A percentile compares a stretch with the other conserved stretches of the same genome.
Evolutionary conservation across 805 yeast species (phyloP).

Genomic region (Candida berthetii): DNA sequence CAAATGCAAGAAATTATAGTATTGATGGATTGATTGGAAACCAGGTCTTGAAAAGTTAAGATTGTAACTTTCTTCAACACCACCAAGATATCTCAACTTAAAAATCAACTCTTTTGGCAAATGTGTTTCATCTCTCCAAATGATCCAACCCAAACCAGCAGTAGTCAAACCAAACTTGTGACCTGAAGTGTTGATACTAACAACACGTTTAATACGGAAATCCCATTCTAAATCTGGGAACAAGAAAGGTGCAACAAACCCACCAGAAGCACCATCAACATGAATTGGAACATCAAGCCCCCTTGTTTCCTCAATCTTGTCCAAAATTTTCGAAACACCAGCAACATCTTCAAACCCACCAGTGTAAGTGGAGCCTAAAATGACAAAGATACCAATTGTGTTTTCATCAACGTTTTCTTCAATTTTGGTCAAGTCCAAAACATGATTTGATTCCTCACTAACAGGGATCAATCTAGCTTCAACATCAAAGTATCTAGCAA

Average conservation of each 20-base stretch:
- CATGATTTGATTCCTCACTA: slow-evolving; percentile 49
- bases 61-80: slow-evolving; percentile 80
- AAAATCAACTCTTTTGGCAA: slow-evolving; percentile 72
- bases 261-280: slow-evolving; percentile 94
- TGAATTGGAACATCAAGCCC: slow-evolving; percentile 76
- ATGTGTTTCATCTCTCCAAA: slow-evolving; percentile 63
- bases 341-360: slow-evolving; percentile 85
- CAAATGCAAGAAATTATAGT: slow-evolving; percentile 66
- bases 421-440: slow-evolving; percentile 56
- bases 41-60: slow-evolving; percentile 92
- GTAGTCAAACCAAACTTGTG: slow-evolving; percentile 90
- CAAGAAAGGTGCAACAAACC: slow-evolving; percentile 78
- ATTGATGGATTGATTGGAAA: slow-evolving; percentile 83
- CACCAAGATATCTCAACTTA: slow-evolving; percentile 80
- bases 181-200: slow-evolving; percentile 83
- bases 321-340: slow-evolving; percentile 55
- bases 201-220: slow-evolving; percentile 70
- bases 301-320: slow-evolving; percentile 57
- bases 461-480: slow-evolving; percentile 76
- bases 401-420: slow-evolving; percentile 74
- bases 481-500: slow-evolving; percentile 90
- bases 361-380: slow-evolving; percentile 87
- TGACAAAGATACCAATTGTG: slow-evolving; percentile 86
- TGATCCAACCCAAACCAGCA: slow-evolving; percentile 90
- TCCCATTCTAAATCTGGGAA: slow-evolving; percentile 82